These are phyloP conservation scores for Tulasnella sp. DNA, from an alignment of 768 basidiomycete species.

Conservation along the genomic window DNA sequence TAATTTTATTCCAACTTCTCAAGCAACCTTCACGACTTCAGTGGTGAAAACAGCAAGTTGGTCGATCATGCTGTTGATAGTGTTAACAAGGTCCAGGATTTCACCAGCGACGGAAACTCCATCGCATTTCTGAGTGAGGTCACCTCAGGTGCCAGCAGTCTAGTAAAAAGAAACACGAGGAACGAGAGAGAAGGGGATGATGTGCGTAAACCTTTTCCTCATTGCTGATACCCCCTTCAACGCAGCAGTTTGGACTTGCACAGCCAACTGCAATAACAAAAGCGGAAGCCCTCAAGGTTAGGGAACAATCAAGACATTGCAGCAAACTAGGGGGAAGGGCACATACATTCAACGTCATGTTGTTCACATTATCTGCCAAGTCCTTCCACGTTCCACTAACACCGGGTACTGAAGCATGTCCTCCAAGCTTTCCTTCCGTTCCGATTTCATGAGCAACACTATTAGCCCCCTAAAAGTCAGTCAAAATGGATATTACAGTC, in stretches of 20 bases:
- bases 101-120: constrained; percentile 92
- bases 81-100: constrained; percentile 91
- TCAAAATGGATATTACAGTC: not conserved
- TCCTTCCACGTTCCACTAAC: constrained; percentile 98
- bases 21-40: constrained; percentile 89
- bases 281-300: constrained; percentile 3
- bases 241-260: constrained; percentile 86
- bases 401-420: constrained; percentile 86
- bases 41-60: constrained; percentile 61
- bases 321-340: not conserved
- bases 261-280: constrained; percentile 52
- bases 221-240: constrained; percentile 16
- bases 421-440: constrained; percentile 90
- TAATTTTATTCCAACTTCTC: constrained; percentile 95
- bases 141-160: constrained; percentile 90
- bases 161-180: too few relatives aligned
- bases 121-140: constrained; percentile 86
- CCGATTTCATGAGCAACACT: constrained; percentile 94
- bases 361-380: constrained; percentile 90
- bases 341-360: constrained; percentile 86
- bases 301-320: not conserved
- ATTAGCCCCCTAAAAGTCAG: not conserved
- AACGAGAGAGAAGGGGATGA: not conserved
- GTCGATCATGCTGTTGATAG: constrained; percentile 87
- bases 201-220: not conserved